Conservation (phyloP, 1,139 yeast genomes). For the Sugiyamaella pinicola region DNA sequence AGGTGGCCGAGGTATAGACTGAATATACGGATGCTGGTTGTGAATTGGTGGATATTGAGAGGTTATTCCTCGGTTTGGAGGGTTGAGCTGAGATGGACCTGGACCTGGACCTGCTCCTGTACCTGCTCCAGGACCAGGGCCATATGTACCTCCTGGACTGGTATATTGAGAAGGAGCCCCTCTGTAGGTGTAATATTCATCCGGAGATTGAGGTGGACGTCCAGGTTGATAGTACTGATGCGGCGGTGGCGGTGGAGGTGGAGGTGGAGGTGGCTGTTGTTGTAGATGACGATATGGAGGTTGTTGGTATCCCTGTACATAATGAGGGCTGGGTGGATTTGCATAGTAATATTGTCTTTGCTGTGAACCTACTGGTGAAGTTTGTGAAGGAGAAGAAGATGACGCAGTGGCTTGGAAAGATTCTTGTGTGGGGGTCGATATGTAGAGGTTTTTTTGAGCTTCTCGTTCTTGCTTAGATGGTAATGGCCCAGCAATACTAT, state of each 20-base stretch:
- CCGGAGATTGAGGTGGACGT: constrained; percentile 17
- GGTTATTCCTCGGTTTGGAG: constrained; percentile 1
- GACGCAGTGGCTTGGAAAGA: neutral
- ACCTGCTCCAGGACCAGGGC: neutral
- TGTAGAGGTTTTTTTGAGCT: no score
- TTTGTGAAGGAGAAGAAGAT: neutral
- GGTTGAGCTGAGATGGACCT: neutral
- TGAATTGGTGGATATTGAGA: constrained; percentile 8
- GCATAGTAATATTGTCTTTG: constrained; percentile 4
- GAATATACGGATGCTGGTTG: neutral
- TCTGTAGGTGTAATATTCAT: constrained; percentile 17
- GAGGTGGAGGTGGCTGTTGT: constrained; percentile 8
- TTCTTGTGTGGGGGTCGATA: neutral
- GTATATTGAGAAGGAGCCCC: constrained; percentile 12
- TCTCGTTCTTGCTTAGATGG: constrained; percentile 4
- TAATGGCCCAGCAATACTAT: constrained; percentile 1
- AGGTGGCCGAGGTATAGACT: constrained; percentile 8
- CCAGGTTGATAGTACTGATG: constrained; percentile 17
- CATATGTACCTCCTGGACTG: constrained; percentile 10
- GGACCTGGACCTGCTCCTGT: neutral
- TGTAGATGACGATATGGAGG: constrained; percentile 11
- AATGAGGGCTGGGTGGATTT: constrained; percentile 2
- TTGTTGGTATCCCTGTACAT: constrained; percentile 11
- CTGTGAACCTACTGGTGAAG: neutral
- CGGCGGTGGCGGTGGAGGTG: constrained; percentile 11